Base-by-base conservation (phyloP, 768 basidiomycete genomes). In the Suillus cothurnatus region DNA sequence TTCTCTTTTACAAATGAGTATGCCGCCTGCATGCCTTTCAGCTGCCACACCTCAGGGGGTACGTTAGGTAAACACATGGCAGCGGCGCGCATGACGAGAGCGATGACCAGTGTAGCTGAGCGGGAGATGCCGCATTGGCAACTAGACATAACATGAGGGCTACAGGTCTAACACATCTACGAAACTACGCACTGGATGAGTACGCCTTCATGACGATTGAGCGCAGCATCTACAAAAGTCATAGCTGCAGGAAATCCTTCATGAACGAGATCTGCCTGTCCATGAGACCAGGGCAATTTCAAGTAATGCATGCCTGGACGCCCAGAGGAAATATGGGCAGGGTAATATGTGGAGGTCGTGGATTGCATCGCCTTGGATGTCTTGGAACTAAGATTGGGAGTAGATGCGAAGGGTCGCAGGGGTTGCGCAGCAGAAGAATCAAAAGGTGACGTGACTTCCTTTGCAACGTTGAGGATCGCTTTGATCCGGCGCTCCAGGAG, bases 61-160 rank as follows among this genome's bases (percentile, higher is more conserved):
- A 92, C 91, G 49, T 80, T 81, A 17, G 89, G 80, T 15, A 86
- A 86, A 67, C 82, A 83, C 53, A 86, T 82, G 56, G 89, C 88
- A 34, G 94, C 93, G n/a, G 94, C 92, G 61, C 93, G 88, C 94
- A 97, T 97, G 68, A 95, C 93, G 64, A 95, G 84, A 43, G 94
- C 95, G 67, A 97, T 96, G 58, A 91, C 86, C 74, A 96, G 79
- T 2, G 95, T 96, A 21, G 95, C 95, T 11, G 92, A 94, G 68
- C 95, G 86, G 26, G 94, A 95, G 39, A 97, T 91, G 70, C 95
- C 95, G 77, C 94, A 95, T 79, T 97, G 95, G 76, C 95, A 97
- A 75, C 93, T 95, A 69, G 7, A 61, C n/a, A 19, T 63, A 47
- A 68, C 6, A 50, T 71, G 69, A 72, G 70, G 67, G 63, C 50